These are phyloP conservation scores for Zygotorulaspora danielsina DNA, from an alignment of 805 yeast genomes.

Conservation along the genomic window DNA sequence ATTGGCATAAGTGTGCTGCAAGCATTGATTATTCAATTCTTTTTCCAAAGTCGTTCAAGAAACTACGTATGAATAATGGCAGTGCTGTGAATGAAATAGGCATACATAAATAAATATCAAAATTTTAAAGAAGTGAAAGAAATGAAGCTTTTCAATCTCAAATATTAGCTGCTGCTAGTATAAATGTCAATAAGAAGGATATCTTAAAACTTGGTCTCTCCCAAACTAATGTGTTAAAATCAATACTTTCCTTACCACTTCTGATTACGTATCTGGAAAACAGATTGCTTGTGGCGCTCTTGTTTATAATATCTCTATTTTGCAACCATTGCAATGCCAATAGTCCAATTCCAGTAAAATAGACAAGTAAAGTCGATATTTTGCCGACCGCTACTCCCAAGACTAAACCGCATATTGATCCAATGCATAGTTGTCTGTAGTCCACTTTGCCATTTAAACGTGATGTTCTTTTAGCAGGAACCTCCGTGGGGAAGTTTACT, in stretches of 20 bases:
- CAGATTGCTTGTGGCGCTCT: constrained; percentile 16
- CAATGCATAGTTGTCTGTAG: constrained; percentile 29
- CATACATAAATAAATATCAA: constrained; percentile 6
- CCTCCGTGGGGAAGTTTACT: constrained; percentile 12
- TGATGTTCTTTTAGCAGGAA: constrained; percentile 7
- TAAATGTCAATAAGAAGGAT: constrained; percentile 24
- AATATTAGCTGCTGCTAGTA: constrained; percentile 27
- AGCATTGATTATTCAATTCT: constrained; percentile 75
- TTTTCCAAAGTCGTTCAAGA: constrained; percentile 54
- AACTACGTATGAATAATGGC: constrained; percentile 34
- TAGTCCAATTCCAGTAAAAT: constrained; percentile 20
- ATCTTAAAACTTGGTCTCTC: constrained; percentile 25
- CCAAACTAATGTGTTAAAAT: constrained; percentile 20
- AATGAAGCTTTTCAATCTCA: constrained; percentile 8
- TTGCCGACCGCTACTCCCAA: constrained; percentile 30
- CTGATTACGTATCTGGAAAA: constrained; percentile 17
- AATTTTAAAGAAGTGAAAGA: constrained; percentile 3
- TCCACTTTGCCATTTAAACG: constrained; percentile 15
- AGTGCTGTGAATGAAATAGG: constrained; percentile 3
- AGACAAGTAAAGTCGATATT: constrained; percentile 25
- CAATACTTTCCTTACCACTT: constrained; percentile 23
- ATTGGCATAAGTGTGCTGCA: constrained; percentile 74
- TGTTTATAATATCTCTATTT: constrained; percentile 24
- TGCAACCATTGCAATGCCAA: constrained; percentile 27
- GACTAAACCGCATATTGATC: constrained; percentile 29